Evolutionary conservation across 345 rosid species (phyloP).

Genomic region (Eucalyptus virginea): DNA sequence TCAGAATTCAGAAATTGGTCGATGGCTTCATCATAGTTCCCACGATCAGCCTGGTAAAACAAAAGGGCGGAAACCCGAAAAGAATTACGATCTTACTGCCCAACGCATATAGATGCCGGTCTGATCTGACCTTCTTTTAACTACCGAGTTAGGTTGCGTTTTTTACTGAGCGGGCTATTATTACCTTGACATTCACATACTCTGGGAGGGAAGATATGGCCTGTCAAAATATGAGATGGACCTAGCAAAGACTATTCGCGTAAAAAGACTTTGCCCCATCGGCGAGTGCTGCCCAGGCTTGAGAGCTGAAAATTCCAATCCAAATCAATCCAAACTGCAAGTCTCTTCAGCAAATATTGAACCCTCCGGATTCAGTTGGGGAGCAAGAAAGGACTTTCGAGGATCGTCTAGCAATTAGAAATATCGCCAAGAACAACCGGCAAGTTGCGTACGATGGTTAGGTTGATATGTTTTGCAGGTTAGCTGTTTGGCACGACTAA

Average conservation of each 20-base stretch:
- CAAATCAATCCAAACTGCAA: not conserved
- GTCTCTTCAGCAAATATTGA: not conserved
- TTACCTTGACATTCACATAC: not conserved
- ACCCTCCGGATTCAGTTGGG: not conserved
- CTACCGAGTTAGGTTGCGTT: not conserved
- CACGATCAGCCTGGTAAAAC: not conserved
- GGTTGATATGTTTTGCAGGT: not conserved
- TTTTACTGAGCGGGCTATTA: not conserved
- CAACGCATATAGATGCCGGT: not conserved
- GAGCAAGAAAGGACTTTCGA: not conserved
- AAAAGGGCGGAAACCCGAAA: not conserved
- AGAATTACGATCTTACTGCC: not conserved
- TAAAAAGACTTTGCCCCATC: not conserved
- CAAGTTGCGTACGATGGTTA: not conserved
- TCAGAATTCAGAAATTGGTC: not conserved
- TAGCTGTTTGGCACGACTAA: not conserved
- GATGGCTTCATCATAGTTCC: not conserved
- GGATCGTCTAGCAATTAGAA: not conserved
- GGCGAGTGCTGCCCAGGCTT: not conserved
- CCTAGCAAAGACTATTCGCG: not conserved
- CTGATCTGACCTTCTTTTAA: not conserved
- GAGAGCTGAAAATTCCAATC: not conserved
- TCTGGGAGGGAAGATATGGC: not conserved
- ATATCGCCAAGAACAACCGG: not conserved
- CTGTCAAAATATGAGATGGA: not conserved